Conservation (phyloP, 768 basidiomycete genomes). For the Lactarius sanguifluus region DNA sequence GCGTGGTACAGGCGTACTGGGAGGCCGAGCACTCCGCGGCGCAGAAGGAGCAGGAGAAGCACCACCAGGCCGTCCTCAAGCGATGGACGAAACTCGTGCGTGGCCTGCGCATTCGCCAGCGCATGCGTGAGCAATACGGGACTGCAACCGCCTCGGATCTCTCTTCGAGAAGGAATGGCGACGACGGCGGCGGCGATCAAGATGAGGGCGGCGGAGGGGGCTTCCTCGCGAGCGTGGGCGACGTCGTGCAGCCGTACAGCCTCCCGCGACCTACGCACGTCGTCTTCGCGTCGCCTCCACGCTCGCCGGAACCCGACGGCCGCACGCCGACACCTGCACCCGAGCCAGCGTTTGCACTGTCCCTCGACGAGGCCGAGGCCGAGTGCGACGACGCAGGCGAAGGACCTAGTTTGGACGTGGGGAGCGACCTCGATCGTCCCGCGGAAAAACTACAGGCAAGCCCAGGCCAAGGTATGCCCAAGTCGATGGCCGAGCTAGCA, state of each 20-base stretch:
- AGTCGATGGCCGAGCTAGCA: constrained; percentile 28
- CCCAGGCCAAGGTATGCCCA: constrained; percentile 21
- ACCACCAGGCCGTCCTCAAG: constrained; percentile 77
- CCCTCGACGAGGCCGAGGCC: constrained; percentile 34
- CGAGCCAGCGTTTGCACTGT: constrained; percentile 13
- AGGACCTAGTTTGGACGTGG: not conserved
- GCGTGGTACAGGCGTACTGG: constrained; percentile 68
- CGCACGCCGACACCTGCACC: constrained; percentile 19
- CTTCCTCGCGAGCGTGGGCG: constrained; percentile 68
- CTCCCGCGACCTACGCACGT: constrained; percentile 57
- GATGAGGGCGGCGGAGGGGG: constrained; percentile 42
- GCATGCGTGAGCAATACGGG: constrained; percentile 78
- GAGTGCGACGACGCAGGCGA: constrained; percentile 29
- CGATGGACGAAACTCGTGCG: constrained; percentile 87
- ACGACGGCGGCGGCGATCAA: not conserved
- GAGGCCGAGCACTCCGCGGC: constrained; percentile 76
- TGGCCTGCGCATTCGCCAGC: constrained; percentile 81
- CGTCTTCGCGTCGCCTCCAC: constrained; percentile 26
- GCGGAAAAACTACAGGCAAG: not conserved
- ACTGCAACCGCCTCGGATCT: constrained; percentile 8
- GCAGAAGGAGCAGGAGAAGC: constrained; percentile 73
- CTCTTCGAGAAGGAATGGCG: not conserved
- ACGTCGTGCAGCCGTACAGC: constrained; percentile 69
- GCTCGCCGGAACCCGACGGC: constrained; percentile 20
- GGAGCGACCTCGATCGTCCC: no score